Evolutionary conservation across 176 grass and related monocot genomes (phyloP).

Genomic region (Olyra latifolia): DNA sequence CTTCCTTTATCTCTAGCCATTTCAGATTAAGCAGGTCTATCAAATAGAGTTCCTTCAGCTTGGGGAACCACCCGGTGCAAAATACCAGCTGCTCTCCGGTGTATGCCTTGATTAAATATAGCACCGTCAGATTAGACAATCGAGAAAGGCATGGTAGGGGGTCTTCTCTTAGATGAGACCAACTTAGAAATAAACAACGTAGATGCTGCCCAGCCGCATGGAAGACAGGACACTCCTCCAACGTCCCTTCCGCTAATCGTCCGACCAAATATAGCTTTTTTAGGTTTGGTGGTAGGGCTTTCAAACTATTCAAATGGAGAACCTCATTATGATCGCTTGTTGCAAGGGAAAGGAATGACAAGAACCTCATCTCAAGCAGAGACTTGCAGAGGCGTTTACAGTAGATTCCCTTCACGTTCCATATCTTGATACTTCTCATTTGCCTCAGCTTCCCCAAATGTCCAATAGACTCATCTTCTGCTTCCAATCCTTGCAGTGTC

Average conservation of each 20-base stretch:
- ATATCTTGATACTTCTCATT: conserved; percentile 25
- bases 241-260: neutral
- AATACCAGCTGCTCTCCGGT: neutral
- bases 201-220: neutral
- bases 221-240: neutral
- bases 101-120: neutral
- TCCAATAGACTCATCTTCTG: neutral
- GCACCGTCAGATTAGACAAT: neutral
- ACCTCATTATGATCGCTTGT: conserved; percentile 6
- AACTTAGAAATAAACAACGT: neutral
- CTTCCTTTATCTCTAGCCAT: conserved; percentile 24
- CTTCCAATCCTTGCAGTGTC: conserved; percentile 7
- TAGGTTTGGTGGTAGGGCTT: neutral
- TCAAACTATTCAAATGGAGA: neutral
- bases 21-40: neutral
- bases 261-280: neutral
- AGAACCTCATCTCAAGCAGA: conserved; percentile 8
- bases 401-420: neutral
- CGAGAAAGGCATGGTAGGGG: neutral
- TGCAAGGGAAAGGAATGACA: neutral
- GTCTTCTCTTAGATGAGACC: neutral
- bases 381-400: neutral
- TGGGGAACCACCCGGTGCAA: conserved; percentile 18
- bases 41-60: neutral
- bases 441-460: conserved; percentile 23